These are phyloP conservation scores for Suillus placidus DNA, from an alignment of 768 basidiomycete genomes.

Conservation along the genomic window DNA sequence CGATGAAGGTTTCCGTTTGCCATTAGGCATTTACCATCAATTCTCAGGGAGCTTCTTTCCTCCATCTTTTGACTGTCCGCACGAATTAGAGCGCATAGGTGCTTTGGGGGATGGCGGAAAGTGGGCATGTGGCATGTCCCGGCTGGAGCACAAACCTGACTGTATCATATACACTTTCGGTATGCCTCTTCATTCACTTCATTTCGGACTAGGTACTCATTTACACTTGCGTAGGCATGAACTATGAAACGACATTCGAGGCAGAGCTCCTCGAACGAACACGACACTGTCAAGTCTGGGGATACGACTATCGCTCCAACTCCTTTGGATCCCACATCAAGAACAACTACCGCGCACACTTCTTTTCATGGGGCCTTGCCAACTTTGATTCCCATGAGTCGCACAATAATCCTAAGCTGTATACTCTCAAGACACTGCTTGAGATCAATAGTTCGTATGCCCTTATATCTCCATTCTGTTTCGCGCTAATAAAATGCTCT, in stretches of 20 bases:
- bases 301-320: conserved; percentile 53
- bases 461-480: neutral
- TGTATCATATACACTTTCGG: conserved; percentile 69
- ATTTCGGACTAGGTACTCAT: neutral
- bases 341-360: conserved; percentile 42
- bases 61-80: conserved; percentile 47
- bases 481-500: neutral
- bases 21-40: conserved; percentile 9
- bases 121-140: conserved; percentile 67
- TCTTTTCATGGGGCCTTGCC: conserved; percentile 44
- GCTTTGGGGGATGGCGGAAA: conserved; percentile 70
- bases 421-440: conserved; percentile 50
- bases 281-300: conserved; percentile 57
- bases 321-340: conserved; percentile 37
- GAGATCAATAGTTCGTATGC: conserved; percentile 40
- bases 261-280: conserved; percentile 53
- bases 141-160: conserved; percentile 52
- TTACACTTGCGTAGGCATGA: conserved; percentile 41
- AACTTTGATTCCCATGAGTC: conserved; percentile 39
- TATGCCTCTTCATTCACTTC: conserved; percentile 23
- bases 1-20: neutral
- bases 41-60: conserved; percentile 49
- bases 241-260: conserved; percentile 67
- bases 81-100: conserved; percentile 45
- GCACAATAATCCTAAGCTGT: conserved; percentile 38